Base-by-base conservation (phyloP, 2,329 filamentous ascomycete genomes). In the Lachnellula occidentalis region DNA sequence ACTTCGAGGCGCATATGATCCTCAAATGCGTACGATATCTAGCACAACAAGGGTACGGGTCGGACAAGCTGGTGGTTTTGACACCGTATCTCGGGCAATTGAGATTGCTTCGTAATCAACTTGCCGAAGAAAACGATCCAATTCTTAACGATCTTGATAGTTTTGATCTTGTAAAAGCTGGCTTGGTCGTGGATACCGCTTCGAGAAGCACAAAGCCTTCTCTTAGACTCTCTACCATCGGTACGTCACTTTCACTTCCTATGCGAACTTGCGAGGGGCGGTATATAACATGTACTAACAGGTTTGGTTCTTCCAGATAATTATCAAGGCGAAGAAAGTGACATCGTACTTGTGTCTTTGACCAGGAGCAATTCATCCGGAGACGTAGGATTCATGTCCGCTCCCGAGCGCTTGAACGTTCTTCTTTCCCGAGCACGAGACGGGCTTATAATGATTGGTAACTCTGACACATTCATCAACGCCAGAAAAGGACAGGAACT, bases 271-370 rank as follows among this genome's bases (percentile, higher is more conserved):
- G 9, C 27, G 27, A 31, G 27, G 9, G 9, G 27, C 27, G 9
- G 12, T 31, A 9, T 31, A 11, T 31, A 11, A 11, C 9, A 31
- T 4, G 42, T 34, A n/a, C 1, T 45, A 43, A 45, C 51, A 48
- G 36, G 52, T 15, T 45, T 41, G 24, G 34, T 54, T 42, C 43
- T 39, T 49, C 19, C 56, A 85, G 87, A 91, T 58, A 91, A 91
- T 57, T 92, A 87, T 54, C 88, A 91, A 66, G 87, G 88, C 1
- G 87, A 91, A 63, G 87, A 92, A 59, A 83, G 81, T 37, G 81
- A 90, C 1, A 85, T 92, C 15, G 83, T 90, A 0, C 78, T 92
- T 7, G 80, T 74, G 0, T 86, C 83, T 0, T 67, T 91, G 11
- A 88, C 85, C 0, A 73, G 88, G 4, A 87, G 86, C 66, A 91